phyloP scores from a whole-genome alignment of 495 filamentous ascomycete genomes.

The Apiosordaria backusii region DNA sequence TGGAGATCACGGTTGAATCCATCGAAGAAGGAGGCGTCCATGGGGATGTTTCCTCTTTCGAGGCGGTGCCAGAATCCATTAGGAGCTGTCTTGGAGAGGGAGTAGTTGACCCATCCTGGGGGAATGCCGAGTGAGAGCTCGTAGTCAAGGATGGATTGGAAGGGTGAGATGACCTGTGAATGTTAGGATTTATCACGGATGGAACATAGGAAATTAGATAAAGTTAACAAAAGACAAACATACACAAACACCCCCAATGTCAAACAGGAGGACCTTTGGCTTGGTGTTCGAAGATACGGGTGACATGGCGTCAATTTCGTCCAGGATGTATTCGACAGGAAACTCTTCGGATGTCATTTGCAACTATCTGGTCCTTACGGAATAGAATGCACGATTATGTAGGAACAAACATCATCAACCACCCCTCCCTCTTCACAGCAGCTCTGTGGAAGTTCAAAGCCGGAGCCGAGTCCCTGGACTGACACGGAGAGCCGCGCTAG shows the following conservation, averaged over 20 bases:
- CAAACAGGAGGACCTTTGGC: slow-evolving; percentile 84
- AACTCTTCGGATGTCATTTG: slow-evolving; percentile 18
- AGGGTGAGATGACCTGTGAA: slow-evolving; percentile 76
- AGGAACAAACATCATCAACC: neutral
- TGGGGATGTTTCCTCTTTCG: slow-evolving; percentile 68
- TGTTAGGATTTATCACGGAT: slow-evolving; percentile 17
- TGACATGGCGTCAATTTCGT: slow-evolving; percentile 29
- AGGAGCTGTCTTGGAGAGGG: slow-evolving; percentile 74
- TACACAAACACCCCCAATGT: slow-evolving; percentile 97
- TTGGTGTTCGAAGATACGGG: slow-evolving; percentile 29
- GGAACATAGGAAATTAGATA: neutral
- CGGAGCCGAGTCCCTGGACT: slow-evolving; percentile 6
- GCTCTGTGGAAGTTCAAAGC: slow-evolving; percentile 4
- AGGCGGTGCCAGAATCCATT: slow-evolving; percentile 82
- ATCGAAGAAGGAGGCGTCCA: slow-evolving; percentile 71
- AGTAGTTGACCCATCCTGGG: slow-evolving; percentile 83
- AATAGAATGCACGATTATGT: neutral
- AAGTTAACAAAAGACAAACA: slow-evolving; percentile 33
- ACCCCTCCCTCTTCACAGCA: neutral
- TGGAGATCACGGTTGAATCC: slow-evolving; percentile 73
- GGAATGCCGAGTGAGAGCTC: slow-evolving; percentile 73
- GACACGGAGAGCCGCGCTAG: neutral
- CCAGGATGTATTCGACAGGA: slow-evolving; percentile 25
- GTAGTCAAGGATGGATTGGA: slow-evolving; percentile 89
- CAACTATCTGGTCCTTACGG: neutral